Percentiles rank a stretch among this genome's conserved stretches.
phyloP scores from a whole-genome alignment of 1,284 basidiomycete genomes.

The Ustilago cynodontis region DNA sequence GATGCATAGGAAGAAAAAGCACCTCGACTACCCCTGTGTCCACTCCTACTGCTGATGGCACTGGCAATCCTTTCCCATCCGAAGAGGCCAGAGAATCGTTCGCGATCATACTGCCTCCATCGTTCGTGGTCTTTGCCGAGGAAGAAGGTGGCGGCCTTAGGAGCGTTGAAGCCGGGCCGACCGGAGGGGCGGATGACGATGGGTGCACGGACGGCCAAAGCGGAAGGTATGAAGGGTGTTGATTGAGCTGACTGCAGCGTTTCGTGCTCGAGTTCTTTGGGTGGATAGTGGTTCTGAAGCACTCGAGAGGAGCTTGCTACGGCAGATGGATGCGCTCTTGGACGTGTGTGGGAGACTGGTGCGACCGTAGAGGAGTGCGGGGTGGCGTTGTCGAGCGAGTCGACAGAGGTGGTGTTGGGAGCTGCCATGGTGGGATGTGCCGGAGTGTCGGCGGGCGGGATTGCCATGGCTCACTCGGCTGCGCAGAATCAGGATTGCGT shows the following conservation, averaged over 20 bases:
- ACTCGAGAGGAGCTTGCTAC: slow-evolving; percentile 20
- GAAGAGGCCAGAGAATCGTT: slow-evolving; percentile 45
- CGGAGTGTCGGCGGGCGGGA: slow-evolving; percentile 13
- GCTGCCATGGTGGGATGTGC: slow-evolving; percentile 13
- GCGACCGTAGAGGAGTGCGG: slow-evolving; percentile 26
- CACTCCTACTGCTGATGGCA: slow-evolving; percentile 46
- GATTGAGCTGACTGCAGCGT: slow-evolving; percentile 7
- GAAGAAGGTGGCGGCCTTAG: slow-evolving; percentile 61
- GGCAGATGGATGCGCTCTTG: slow-evolving; percentile 8
- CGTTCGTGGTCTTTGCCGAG: slow-evolving; percentile 67
- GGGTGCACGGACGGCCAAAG: slow-evolving; percentile 30
- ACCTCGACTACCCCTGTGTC: slow-evolving; percentile 32
- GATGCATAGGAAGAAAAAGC: slow-evolving; percentile 42
- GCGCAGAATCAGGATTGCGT: neutral
- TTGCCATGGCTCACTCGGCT: slow-evolving; percentile 24
- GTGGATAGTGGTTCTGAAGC: slow-evolving; percentile 41
- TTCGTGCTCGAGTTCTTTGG: slow-evolving; percentile 30
- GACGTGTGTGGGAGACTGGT: slow-evolving; percentile 6
- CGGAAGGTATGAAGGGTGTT: slow-evolving; percentile 10
- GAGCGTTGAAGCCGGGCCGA: slow-evolving; percentile 45
- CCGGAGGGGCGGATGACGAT: slow-evolving; percentile 50
- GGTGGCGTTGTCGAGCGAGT: slow-evolving; percentile 9
- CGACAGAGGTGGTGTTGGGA: neutral
- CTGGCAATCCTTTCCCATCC: slow-evolving; percentile 48
- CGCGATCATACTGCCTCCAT: slow-evolving; percentile 60